phyloP scores from a whole-genome alignment of 495 filamentous ascomycete species.

The Trichocladium uniseriatum region DNA sequence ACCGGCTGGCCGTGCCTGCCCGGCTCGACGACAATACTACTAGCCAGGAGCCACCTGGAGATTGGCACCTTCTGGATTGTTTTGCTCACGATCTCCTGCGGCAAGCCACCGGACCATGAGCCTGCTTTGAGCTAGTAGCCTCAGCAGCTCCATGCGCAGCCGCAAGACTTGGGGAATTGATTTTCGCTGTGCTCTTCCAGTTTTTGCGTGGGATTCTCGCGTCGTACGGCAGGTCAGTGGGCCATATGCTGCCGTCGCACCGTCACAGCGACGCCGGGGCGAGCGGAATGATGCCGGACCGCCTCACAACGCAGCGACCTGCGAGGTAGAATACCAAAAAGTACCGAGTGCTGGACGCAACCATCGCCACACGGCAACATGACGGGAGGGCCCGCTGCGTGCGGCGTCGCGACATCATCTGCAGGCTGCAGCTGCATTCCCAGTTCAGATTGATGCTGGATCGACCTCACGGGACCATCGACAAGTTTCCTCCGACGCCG shows the following conservation, averaged over 20 bases:
- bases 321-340: background rate
- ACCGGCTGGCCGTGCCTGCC: too few relatives aligned
- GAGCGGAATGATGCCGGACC: constrained; percentile 9
- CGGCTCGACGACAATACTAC: too few relatives aligned
- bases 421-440: background rate
- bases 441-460: too few relatives aligned
- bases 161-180: background rate
- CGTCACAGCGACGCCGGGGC: constrained; percentile 2
- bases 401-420: background rate
- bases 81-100: too few relatives aligned
- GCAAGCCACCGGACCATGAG: too few relatives aligned
- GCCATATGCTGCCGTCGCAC: background rate
- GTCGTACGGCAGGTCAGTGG: background rate
- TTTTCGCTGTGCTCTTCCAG: background rate
- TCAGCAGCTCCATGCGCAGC: too few relatives aligned
- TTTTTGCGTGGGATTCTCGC: background rate
- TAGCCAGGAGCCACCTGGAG: too few relatives aligned
- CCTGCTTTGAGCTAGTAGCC: background rate
- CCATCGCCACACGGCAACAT: background rate
- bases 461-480: background rate
- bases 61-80: too few relatives aligned
- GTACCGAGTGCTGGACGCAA: background rate
- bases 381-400: constrained; percentile 11
- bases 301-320: too few relatives aligned
- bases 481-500: constrained; percentile 1